Base-by-base conservation (phyloP, 768 basidiomycete species). In the Mycena rosella region DNA sequence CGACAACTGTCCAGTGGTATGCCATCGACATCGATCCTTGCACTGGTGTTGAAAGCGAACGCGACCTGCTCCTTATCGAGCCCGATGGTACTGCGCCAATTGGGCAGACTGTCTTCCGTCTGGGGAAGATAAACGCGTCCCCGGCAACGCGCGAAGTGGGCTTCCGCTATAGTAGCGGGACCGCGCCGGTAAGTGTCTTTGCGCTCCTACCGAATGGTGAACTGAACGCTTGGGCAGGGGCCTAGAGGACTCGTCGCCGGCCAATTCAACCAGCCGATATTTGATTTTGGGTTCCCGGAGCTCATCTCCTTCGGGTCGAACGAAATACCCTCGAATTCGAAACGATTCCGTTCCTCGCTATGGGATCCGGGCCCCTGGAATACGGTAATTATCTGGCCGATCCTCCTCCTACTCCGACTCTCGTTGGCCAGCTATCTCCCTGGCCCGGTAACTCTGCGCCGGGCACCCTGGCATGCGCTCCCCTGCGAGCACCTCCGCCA, bases 21-120 rank as follows among this genome's bases (percentile, higher is more conserved):
- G 63, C 69, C 44, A 71, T 74, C 22, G 69, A 74, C 47, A 67
- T 73, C 10, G 66, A 74, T 55, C 72, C 72, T 6, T 73, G 73
- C 45, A 74, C 70, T 10, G 72, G 73, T 18, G 65, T 54, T 26
- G 54, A 63, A 26, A 51, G 66, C 10, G 73, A 74, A 47, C 63
- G 38, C 66, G 55, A 59, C 64, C 17, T 40, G 6, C 38, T 40
- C 8, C 32, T 57, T 26, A 42, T 57, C 13, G 59, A 57, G 40
- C 29, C 55, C 8, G 5, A 17, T 17, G 34, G 44, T 5, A 29
- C 24, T 38, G 55, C 36, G 7, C 48, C 55, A 9, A 1, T 57
- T 2, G 59, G 59, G 8, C 20, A 38, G 44, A 30, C 27, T 42
- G 47, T 51, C 49, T 70, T 59, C 60, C 69, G 65, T 29, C 62